Evolutionary conservation across 2,329 filamentous ascomycete genomes (phyloP), one percentile per base, ranked within the genome.

Genomic region (Sphaceloma murrayae): DNA sequence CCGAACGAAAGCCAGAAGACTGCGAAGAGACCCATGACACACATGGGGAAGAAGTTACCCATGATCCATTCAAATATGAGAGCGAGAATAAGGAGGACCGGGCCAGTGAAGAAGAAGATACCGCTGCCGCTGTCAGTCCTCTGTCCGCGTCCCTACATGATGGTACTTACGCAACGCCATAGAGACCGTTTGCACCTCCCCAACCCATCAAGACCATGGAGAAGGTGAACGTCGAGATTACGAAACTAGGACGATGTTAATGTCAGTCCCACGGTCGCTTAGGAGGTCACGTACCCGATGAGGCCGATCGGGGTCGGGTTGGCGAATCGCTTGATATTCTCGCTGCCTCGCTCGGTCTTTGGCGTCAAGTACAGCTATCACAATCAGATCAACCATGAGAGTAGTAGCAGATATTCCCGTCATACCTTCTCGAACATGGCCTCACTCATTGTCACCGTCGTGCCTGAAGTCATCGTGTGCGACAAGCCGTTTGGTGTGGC

Each of bases 1-100:
- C 68, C 70, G 51, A 75, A 73, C 2, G 66, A 69, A 3, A 73
- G 60, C 68, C 69, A 74, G 54, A 74, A 74, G 51, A 72, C 68
- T 30, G 63, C 60, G 50, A 74, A 74, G 27, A 74, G 60, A 3
- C 66, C 68, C 58, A 69, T 69, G 1, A 70, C 66, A 62, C 72
- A 69, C 69, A 73, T 73, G 14, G 48, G 45, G 49, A 69, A 67
- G 62, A 70, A 70, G 51, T 70, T 70, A 4, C 65, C 66, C 63
- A 69, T 67, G 34, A 74, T 65, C 69, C 69, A 74, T 49, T 73
- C 68, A 49, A 72, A 72, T 5, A 74, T 65, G 46, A 68, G 66
- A 21, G 65, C 59, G 24, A 71, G 62, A 10, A 65, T 53, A 5
- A 73, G 59, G 34, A 73, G 63, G 9, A 73, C 53, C 1, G 69